Percentiles rank a stretch among this genome's conserved stretches.
phyloP scores from a whole-genome alignment of 495 filamentous ascomycete genomes.

The Parmelia sp. region DNA sequence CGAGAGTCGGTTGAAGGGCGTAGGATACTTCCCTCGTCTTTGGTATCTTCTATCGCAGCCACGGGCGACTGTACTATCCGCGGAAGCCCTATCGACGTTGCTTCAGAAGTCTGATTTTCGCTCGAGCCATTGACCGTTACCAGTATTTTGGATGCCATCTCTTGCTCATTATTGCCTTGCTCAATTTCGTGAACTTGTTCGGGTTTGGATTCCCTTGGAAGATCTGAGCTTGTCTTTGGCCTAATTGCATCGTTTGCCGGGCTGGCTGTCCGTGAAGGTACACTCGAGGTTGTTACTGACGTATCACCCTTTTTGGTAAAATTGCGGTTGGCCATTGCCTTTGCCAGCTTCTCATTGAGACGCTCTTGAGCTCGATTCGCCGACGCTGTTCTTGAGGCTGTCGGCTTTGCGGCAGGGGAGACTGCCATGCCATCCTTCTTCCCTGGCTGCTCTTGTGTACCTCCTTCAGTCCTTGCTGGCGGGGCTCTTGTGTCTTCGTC shows the following conservation, averaged over 20 bases:
- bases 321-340: conserved; percentile 49
- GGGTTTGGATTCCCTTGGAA: conserved; percentile 13
- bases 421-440: conserved; percentile 23
- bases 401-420: conserved; percentile 28
- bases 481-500: conserved; percentile 49
- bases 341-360: conserved; percentile 79
- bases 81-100: not conserved
- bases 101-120: conserved; percentile 5
- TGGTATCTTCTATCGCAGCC: conserved; percentile 6
- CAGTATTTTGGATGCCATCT: not conserved
- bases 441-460: conserved; percentile 27
- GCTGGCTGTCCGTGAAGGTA: conserved; percentile 32
- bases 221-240: conserved; percentile 20
- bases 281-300: conserved; percentile 27
- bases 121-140: not conserved
- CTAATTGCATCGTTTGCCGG: conserved; percentile 27
- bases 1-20: conserved; percentile 23
- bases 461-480: conserved; percentile 23
- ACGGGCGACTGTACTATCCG: not conserved
- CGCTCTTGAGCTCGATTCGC: conserved; percentile 61
- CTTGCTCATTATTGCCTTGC: conserved; percentile 1
- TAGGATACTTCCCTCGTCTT: conserved; percentile 10
- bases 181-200: not conserved
- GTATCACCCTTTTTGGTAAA: conserved; percentile 24
- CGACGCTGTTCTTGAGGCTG: conserved; percentile 39